Conservation (phyloP, 441 rosid species). For the Pelargonium australe region DNA sequence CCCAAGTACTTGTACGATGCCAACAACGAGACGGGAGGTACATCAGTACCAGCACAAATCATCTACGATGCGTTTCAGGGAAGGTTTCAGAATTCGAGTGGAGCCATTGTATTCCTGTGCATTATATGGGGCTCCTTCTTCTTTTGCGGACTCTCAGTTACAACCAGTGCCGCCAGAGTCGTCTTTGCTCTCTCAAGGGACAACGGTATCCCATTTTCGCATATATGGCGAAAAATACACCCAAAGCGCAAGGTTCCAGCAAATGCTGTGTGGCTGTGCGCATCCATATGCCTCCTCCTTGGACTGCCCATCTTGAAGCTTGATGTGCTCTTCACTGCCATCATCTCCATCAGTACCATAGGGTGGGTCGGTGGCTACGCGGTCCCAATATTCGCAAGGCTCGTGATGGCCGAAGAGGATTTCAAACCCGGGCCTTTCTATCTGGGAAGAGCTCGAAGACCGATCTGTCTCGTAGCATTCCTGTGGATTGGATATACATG, state of each 20-base stretch:
- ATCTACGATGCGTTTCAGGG: conserved; percentile 54
- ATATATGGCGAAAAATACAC: conserved; percentile 44
- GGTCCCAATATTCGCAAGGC: conserved; percentile 47
- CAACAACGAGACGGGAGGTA: conserved; percentile 55
- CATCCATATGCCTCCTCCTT: conserved; percentile 41
- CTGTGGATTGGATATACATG: conserved; percentile 57
- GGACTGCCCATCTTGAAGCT: conserved; percentile 52
- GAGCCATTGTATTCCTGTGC: conserved; percentile 46
- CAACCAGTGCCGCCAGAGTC: conserved; percentile 63
- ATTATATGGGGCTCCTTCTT: conserved; percentile 65
- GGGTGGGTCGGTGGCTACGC: conserved; percentile 66
- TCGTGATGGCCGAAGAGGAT: conserved; percentile 43
- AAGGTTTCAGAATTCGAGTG: conserved; percentile 46
- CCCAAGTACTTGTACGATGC: conserved; percentile 36
- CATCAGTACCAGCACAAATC: conserved; percentile 55
- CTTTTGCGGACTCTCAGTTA: conserved; percentile 56
- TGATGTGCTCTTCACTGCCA: conserved; percentile 49
- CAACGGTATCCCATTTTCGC: conserved; percentile 45
- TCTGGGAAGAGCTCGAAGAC: conserved; percentile 47
- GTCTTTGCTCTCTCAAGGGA: conserved; percentile 63
- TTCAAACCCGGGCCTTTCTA: conserved; percentile 53
- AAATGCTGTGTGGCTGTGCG: conserved; percentile 58
- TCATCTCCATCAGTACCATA: conserved; percentile 47
- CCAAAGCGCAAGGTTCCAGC: conserved; percentile 49
- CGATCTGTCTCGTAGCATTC: conserved; percentile 45